Evolutionary conservation across 169 alveolate species (phyloP).

Genomic region (Cryptosporidium ubiquitum): DNA sequence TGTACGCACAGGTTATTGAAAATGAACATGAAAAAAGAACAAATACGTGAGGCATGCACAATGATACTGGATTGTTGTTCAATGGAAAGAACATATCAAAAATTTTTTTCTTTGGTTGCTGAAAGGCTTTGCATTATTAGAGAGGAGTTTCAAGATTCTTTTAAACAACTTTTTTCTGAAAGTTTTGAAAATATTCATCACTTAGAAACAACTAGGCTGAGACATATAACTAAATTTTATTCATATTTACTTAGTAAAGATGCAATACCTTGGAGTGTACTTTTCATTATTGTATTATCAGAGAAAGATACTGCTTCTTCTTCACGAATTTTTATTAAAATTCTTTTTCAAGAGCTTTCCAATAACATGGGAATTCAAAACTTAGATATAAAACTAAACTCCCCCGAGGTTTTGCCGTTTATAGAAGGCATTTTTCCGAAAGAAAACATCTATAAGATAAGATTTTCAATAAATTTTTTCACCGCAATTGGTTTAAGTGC

Average conservation of each 20-base stretch:
- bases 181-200: constrained; percentile 91
- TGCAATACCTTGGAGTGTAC: constrained; percentile 90
- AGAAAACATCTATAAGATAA: constrained; percentile 93
- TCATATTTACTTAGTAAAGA: constrained; percentile 94
- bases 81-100: constrained; percentile 97
- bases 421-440: constrained; percentile 93
- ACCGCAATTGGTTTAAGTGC: constrained; percentile 97
- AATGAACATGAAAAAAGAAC: constrained; percentile 86
- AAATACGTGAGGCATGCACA: constrained; percentile 89
- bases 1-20: constrained; percentile 97
- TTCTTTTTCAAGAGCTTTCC: constrained; percentile 92
- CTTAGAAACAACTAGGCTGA: constrained; percentile 95
- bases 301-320: constrained; percentile 97
- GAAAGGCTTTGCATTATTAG: constrained; percentile 94
- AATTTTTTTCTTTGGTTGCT: constrained; percentile 94
- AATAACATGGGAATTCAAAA: constrained; percentile 87
- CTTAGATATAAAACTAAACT: constrained; percentile 83
- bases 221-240: constrained; percentile 96
- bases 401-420: constrained; percentile 87
- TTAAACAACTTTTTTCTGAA: constrained; percentile 87
- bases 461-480: constrained; percentile 97
- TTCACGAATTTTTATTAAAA: constrained; percentile 96
- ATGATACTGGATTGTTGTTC: constrained; percentile 98
- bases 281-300: constrained; percentile 91
- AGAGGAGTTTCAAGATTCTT: constrained; percentile 91